Percentiles rank a stretch among this genome's conserved stretches.
phyloP scores from a whole-genome alignment of 2,329 filamentous ascomycete species.

The Cadophora sp. region DNA sequence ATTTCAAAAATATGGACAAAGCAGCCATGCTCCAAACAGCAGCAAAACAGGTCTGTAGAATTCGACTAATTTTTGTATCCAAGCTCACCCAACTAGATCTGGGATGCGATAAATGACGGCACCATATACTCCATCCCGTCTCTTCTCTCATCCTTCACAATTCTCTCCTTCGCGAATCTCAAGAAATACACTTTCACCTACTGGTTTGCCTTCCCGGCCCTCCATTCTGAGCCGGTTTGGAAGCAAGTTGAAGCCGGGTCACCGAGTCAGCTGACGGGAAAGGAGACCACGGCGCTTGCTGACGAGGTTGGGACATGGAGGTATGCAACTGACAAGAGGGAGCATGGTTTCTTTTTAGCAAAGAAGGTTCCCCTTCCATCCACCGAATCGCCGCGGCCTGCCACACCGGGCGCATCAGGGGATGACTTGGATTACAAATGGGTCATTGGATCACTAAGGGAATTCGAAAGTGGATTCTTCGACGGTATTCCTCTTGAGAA shows the following conservation, averaged over 20 bases:
- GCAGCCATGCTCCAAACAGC: constrained; percentile 77
- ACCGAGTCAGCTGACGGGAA: constrained; percentile 61
- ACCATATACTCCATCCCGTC: constrained; percentile 96
- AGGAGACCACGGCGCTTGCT: constrained; percentile 80
- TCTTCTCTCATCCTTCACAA: constrained; percentile 84
- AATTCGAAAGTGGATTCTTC: constrained; percentile 90
- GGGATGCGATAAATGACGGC: constrained; percentile 96
- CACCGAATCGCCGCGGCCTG: constrained; percentile 43
- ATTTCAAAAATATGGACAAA: constrained; percentile 87
- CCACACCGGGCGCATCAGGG: constrained; percentile 58
- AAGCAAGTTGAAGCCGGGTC: constrained; percentile 58
- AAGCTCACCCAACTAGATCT: constrained; percentile 68
- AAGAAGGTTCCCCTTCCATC: constrained; percentile 66
- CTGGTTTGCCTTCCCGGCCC: constrained; percentile 94
- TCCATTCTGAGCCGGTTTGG: constrained; percentile 90
- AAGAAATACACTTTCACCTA: constrained; percentile 99
- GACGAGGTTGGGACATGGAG: constrained; percentile 88
- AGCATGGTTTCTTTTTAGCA: constrained; percentile 95
- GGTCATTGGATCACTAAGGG: constrained; percentile 76
- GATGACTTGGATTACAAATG: constrained; percentile 70
- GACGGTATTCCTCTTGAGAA: constrained; percentile 73
- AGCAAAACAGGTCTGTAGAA: constrained; percentile 71
- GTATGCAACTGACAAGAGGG: constrained; percentile 79
- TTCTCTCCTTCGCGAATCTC: constrained; percentile 91
- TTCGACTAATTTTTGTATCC: neutral